Base-by-base conservation (phyloP, 2,329 filamentous ascomycete genomes). In the Apiospora kogelbergensis region DNA sequence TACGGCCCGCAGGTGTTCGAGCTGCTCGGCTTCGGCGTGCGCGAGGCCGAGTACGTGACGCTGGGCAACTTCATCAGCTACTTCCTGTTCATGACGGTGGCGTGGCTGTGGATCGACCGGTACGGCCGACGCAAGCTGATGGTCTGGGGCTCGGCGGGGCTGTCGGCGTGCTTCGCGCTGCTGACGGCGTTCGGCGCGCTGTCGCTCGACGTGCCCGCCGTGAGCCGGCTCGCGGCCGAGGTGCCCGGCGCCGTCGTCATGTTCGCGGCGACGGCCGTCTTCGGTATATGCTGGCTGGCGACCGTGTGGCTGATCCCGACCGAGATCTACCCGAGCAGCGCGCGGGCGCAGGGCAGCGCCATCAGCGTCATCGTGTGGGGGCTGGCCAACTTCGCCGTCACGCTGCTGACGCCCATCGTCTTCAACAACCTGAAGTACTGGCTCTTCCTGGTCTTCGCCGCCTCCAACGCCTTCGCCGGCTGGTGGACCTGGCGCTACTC, bases 1-100 rank as follows among this genome's bases (percentile, higher is more conserved):
- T 90, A 90, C 69, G 88, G 88, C 0, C 87, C 88, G 2, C 88
- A 90, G 72, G 90, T 90, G 67, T 90, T 90, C 75, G 84, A 88
- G 71, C 84, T 90, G 11, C 83, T 90, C 3, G 87, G 88, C 20
- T 88, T 90, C 74, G 76, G 77, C 22, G 82, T 84, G 44, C 78
- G 78, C 4, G 78, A 78, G 20, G 84, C 88, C 1, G 88, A 90
- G 75, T 86, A 84, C 70, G 78, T 89, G 17, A 90, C 88, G 0
- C 82, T 89, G 63, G 86, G 82, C 37, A 90, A 90, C 77, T 90
- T 89, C 77, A 78, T 87, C 48, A 88, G 84, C 22, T 90, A 90
- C 76, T 86, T 89, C 74, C 71, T 85, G 65, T 83, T 88, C 72
- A 90, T 90, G 88, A 89, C 87, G 0, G 76, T 88, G 11, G 86